Conservation (phyloP, 192 early-diverging fungal species). For the Ambispora gerdemannii region DNA sequence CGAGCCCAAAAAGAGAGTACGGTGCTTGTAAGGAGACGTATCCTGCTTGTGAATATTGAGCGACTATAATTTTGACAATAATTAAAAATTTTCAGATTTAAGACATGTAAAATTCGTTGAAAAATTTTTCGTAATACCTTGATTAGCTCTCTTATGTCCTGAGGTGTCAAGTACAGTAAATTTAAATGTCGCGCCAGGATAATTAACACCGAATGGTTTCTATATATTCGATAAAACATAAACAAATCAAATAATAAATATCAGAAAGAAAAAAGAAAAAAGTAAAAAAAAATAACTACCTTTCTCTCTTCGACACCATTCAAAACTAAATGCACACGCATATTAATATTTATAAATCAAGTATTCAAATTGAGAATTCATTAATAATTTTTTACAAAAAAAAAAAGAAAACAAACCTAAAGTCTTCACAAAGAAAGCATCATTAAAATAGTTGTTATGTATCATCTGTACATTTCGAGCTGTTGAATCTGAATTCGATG, state of each 20-base stretch:
- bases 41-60: constrained; percentile 75
- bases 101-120: no score
- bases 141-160: constrained; percentile 73
- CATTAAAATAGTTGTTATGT: constrained; percentile 88
- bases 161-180: constrained; percentile 78
- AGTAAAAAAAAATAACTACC: not conserved
- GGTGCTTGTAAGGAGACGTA: constrained; percentile 77
- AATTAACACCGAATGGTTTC: constrained; percentile 79
- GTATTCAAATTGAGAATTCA: constrained; percentile 36
- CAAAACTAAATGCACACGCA: not conserved
- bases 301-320: constrained; percentile 24
- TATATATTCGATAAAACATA: constrained; percentile 25
- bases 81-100: no score
- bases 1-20: constrained; percentile 82
- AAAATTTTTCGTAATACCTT: no score
- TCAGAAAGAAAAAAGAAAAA: not conserved
- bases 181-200: constrained; percentile 82
- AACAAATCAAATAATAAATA: constrained; percentile 26
- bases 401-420: constrained; percentile 66
- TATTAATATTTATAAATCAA: not conserved
- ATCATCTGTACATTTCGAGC: constrained; percentile 56
- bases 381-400: not conserved
- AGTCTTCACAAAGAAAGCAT: constrained; percentile 92
- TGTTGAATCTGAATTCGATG: constrained; percentile 36
- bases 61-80: no score